A percentile compares a stretch with the other conserved stretches of the same genome.
Conservation (phyloP, 2,329 filamentous ascomycete genomes). For the Pseudogymnoascus sp. region DNA sequence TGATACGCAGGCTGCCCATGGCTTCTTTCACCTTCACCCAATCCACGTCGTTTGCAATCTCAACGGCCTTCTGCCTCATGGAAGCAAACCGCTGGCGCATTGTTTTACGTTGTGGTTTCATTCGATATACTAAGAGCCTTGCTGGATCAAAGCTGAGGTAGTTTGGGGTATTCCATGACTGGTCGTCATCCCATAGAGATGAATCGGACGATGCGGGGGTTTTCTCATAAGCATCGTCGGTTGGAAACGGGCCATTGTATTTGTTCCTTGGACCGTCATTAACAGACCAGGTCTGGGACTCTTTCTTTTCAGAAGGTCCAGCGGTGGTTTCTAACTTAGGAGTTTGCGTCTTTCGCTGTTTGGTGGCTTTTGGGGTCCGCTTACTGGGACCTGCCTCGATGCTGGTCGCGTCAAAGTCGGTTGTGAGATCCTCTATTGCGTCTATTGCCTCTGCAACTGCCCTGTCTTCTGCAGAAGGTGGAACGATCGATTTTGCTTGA, state of each 20-base stretch:
- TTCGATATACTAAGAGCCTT: not conserved
- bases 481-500: not conserved
- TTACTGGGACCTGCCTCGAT: not conserved
- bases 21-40: conserved; percentile 3
- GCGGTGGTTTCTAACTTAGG: not conserved
- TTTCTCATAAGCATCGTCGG: not conserved
- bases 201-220: not conserved
- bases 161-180: not conserved
- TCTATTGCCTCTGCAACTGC: not conserved
- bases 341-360: not conserved
- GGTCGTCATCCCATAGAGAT: not conserved
- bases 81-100: not conserved
- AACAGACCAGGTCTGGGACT: not conserved
- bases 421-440: not conserved
- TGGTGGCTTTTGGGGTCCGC: not conserved
- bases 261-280: not conserved
- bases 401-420: not conserved
- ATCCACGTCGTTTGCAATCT: not conserved
- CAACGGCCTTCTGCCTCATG: not conserved
- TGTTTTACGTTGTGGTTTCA: not conserved
- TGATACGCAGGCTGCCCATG: not conserved
- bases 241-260: not conserved
- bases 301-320: not conserved
- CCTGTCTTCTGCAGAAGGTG: not conserved
- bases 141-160: not conserved